Conservation (phyloP, 2,329 filamentous ascomycete genomes). For the Phaeosphaeria sp. region DNA sequence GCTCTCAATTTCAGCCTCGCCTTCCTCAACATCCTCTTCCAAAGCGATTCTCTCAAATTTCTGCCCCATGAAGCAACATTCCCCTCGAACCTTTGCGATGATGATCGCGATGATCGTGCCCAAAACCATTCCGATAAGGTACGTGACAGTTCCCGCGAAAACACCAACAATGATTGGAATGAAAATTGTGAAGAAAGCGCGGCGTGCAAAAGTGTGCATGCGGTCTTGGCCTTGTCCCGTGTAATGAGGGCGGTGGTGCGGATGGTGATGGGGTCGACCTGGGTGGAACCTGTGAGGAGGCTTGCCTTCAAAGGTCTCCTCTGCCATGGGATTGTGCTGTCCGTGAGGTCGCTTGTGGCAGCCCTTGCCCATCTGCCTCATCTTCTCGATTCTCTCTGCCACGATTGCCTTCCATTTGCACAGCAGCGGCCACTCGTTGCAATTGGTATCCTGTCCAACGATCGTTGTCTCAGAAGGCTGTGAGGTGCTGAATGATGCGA, state of each 20-base stretch:
- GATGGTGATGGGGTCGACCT: slow-evolving; percentile 26
- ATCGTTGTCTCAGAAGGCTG: slow-evolving; percentile 25
- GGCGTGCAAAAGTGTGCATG: slow-evolving; percentile 47
- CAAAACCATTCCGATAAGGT: slow-evolving; percentile 70
- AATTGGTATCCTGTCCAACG: slow-evolving; percentile 34
- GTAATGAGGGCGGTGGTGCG: slow-evolving; percentile 31
- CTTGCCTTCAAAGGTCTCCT: slow-evolving; percentile 38
- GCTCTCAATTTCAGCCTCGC: slow-evolving; percentile 26
- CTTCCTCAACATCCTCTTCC: slow-evolving; percentile 37
- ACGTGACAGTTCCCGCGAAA: slow-evolving; percentile 70
- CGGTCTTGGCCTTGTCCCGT: slow-evolving; percentile 32
- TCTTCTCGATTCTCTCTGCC: slow-evolving; percentile 41
- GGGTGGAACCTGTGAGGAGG: slow-evolving; percentile 44
- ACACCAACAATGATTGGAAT: slow-evolving; percentile 73
- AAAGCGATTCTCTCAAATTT: slow-evolving; percentile 42
- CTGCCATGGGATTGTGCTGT: slow-evolving; percentile 37
- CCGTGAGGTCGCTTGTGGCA: slow-evolving; percentile 42
- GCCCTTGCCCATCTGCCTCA: slow-evolving; percentile 44
- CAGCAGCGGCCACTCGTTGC: slow-evolving; percentile 46
- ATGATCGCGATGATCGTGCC: slow-evolving; percentile 67
- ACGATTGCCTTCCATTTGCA: slow-evolving; percentile 53
- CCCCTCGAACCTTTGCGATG: slow-evolving; percentile 61
- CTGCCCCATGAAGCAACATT: slow-evolving; percentile 28
- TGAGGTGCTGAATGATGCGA: slow-evolving; percentile 44
- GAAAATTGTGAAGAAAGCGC: slow-evolving; percentile 67